These are phyloP conservation scores for Penicillium subrubescens DNA, from an alignment of 495 filamentous ascomycete genomes.

Conservation along the genomic window DNA sequence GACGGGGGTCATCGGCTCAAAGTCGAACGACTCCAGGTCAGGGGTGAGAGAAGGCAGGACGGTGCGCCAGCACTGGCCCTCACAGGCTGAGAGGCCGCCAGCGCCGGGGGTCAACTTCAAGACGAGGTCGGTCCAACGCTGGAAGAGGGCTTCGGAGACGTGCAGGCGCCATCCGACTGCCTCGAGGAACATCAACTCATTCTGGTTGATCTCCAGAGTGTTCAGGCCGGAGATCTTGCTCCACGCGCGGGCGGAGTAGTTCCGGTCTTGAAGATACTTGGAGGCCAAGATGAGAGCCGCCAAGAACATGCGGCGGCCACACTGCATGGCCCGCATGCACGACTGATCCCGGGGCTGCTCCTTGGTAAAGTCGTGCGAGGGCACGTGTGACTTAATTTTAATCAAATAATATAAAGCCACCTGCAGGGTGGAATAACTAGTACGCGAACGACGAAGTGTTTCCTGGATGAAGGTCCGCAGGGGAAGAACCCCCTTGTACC, in stretches of 20 bases:
- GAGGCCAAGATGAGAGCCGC: constrained; percentile 90
- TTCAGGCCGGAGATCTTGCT: constrained; percentile 96
- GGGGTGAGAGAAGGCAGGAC: constrained; percentile 79
- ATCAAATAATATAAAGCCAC: constrained; percentile 96
- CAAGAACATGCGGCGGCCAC: constrained; percentile 96
- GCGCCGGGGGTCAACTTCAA: constrained; percentile 74
- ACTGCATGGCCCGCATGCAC: constrained; percentile 81
- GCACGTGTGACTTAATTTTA: constrained; percentile 89
- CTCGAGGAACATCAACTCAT: constrained; percentile 89
- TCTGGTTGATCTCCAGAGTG: constrained; percentile 90
- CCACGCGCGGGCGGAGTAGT: constrained; percentile 96
- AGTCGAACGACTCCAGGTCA: constrained; percentile 50
- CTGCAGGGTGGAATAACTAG: constrained; percentile 95
- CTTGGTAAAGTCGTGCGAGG: constrained; percentile 79
- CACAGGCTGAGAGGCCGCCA: constrained; percentile 29
- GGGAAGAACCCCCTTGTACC: constrained; percentile 73
- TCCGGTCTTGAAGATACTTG: constrained; percentile 97
- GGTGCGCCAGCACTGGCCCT: constrained; percentile 66
- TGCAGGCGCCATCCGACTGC: constrained; percentile 95
- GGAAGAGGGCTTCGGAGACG: constrained; percentile 83
- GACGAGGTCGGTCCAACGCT: constrained; percentile 90
- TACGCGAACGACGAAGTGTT: constrained; percentile 89
- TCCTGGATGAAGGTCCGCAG: constrained; percentile 96
- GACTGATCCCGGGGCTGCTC: constrained; percentile 79
- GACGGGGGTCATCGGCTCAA: constrained; percentile 36